Conservation (phyloP, 495 filamentous ascomycete genomes). For the Chaetomium tenue region DNA sequence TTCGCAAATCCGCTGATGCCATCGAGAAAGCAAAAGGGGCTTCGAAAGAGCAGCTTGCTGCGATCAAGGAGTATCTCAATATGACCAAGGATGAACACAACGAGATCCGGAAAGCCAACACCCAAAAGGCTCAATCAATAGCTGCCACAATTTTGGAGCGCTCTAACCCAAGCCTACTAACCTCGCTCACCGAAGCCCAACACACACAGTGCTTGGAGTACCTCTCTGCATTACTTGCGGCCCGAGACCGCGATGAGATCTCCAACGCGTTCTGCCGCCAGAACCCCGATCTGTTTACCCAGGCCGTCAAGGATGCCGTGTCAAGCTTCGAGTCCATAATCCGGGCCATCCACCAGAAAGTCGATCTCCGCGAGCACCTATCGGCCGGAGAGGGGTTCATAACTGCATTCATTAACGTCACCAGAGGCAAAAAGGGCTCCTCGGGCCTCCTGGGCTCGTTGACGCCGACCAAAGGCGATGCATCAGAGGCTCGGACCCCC, state of each 20-base stretch:
- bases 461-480: conserved; percentile 21
- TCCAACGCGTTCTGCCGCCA: conserved; percentile 55
- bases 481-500: conserved; percentile 34
- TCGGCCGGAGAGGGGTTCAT: conserved; percentile 58
- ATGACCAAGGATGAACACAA: conserved; percentile 50
- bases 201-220: conserved; percentile 59
- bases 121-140: conserved; percentile 45
- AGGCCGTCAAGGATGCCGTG: conserved; percentile 55
- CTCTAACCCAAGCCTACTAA: conserved; percentile 28
- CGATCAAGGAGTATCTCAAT: conserved; percentile 50
- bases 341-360: conserved; percentile 58
- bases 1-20: conserved; percentile 52
- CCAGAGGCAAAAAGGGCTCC: conserved; percentile 35
- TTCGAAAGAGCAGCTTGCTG: conserved; percentile 47
- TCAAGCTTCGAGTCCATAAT: conserved; percentile 65
- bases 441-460: neutral
- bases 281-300: conserved; percentile 59
- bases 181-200: conserved; percentile 47
- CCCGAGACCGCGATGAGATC: conserved; percentile 62
- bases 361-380: conserved; percentile 61
- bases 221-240: conserved; percentile 54
- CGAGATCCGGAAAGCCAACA: conserved; percentile 43
- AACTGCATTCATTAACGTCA: conserved; percentile 56
- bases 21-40: conserved; percentile 52
- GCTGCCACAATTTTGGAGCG: conserved; percentile 50